These are phyloP conservation scores for Saccharomycopsis sp. DNA, from an alignment of 805 yeast genomes.

Conservation along the genomic window DNA sequence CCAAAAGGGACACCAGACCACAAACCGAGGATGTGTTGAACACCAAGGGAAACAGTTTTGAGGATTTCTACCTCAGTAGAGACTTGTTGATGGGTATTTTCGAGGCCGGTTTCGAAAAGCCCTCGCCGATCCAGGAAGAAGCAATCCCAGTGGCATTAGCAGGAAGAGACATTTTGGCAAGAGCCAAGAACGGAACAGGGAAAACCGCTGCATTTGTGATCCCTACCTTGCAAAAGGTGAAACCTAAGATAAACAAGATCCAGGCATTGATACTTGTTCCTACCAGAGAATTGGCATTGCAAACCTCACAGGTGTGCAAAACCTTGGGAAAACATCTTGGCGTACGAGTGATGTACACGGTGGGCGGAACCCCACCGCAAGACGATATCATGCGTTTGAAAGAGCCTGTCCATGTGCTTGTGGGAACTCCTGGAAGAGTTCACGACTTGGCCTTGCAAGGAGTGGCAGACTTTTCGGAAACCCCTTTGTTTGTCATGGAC, in stretches of 20 bases:
- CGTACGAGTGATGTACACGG: conserved; percentile 92
- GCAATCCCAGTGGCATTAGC: conserved; percentile 92
- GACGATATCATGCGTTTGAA: conserved; percentile 91
- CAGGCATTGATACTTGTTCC: conserved; percentile 94
- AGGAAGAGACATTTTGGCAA: conserved; percentile 92
- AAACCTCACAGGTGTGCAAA: conserved; percentile 94
- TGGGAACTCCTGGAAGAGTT: conserved; percentile 97
- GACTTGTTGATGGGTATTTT: conserved; percentile 96
- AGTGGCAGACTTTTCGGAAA: conserved; percentile 79
- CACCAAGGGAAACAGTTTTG: conserved; percentile 86
- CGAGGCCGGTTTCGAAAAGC: conserved; percentile 98
- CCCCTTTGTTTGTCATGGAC: conserved; percentile 91
- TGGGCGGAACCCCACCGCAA: conserved; percentile 92
- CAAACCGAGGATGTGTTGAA: conserved; percentile 94
- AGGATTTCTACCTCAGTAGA: conserved; percentile 85
- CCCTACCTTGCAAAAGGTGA: conserved; percentile 83
- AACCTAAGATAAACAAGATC: conserved; percentile 75
- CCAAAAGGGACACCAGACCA: conserved; percentile 84
- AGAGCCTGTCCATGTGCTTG: conserved; percentile 89
- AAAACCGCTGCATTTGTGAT: conserved; percentile 96
- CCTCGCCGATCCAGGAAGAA: conserved; percentile 97
- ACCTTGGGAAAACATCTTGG: conserved; percentile 93
- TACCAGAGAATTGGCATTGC: conserved; percentile 95
- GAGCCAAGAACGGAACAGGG: conserved; percentile 98
- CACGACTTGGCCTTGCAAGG: conserved; percentile 86